Conservation (phyloP, 208 protist genomes). For the Trypanosoma boissoni region DNA sequence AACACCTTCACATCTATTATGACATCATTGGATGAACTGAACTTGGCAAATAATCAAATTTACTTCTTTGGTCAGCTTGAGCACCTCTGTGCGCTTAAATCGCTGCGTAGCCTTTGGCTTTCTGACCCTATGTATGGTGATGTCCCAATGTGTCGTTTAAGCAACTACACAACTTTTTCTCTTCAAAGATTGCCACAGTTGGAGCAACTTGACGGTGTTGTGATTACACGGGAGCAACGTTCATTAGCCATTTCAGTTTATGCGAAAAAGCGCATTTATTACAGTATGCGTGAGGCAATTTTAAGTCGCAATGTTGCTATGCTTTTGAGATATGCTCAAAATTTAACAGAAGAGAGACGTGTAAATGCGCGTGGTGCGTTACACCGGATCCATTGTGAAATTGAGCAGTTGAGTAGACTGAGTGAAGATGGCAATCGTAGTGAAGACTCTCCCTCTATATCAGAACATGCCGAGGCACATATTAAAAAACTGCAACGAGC, state of each 20-base stretch:
- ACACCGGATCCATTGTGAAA: conserved; percentile 27
- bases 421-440: not conserved
- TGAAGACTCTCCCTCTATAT: not conserved
- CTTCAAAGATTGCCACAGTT: conserved; percentile 70
- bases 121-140: conserved; percentile 90
- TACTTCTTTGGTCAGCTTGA: conserved; percentile 84
- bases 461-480: conserved; percentile 4
- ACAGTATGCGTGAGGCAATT: conserved; percentile 92
- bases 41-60: conserved; percentile 86
- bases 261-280: conserved; percentile 94
- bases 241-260: conserved; percentile 82
- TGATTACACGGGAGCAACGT: conserved; percentile 79
- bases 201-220: conserved; percentile 74
- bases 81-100: conserved; percentile 63
- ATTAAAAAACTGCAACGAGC: conserved; percentile 37
- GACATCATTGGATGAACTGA: conserved; percentile 79
- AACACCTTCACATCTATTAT: conserved; percentile 45
- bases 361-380: conserved; percentile 24
- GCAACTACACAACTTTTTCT: conserved; percentile 93
- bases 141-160: conserved; percentile 89
- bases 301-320: conserved; percentile 81
- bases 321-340: conserved; percentile 30
- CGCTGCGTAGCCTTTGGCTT: conserved; percentile 74
- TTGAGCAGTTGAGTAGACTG: conserved; percentile 8
- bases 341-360: conserved; percentile 22